Base-by-base conservation (phyloP, 139 green algal genomes). In the Chlorella sp. region DNA sequence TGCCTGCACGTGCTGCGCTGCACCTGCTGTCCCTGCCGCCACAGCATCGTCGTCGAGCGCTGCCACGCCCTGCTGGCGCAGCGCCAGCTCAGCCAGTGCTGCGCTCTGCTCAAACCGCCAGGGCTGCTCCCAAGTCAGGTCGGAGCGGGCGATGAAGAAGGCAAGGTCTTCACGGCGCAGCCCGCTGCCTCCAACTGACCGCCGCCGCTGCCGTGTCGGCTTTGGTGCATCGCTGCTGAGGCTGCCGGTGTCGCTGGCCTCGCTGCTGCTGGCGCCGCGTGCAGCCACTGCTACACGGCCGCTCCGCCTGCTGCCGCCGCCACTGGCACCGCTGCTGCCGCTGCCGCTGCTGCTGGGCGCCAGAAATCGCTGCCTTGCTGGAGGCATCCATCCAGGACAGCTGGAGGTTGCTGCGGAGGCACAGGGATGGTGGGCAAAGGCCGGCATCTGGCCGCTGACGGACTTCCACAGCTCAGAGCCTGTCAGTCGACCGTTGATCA, bases 81-180 rank as follows among this genome's bases (percentile, higher is more conserved):
- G 86, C 1, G 28, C 18, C 57, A 90, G 61, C 28, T 90, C 86
- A 1, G 5, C 3, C 30, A 85, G 37, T 2, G 36, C 15, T 30
- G 37, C 39, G 26, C 36, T 32, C 60, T 90, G 86, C 76, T 86
- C 76, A 78, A 86, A 90, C 19, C 39, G 37, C 86, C 86, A 90
- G 57, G 86, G 76, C 86, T 85, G 77, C 76, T 64, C 76, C 86
- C 86, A 90, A 0, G 77, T 53, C 16, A 90, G 86, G 60, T 90
- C 86, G 19, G 86, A 85, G 36, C 76, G 77, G 18, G 76, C 32
- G 19, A 90, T 40, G 37, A 77, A 85, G 26, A 90, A 85, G 3
- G 86, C 36, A 12, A 76, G 61, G 60, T 86, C 75, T 40, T 88
- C 84, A 16, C 84, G 66, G 14, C 68, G 84, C 68, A 42, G 30